A percentile compares a stretch with the other conserved stretches of the same genome.
Evolutionary conservation across 768 basidiomycete genomes (phyloP).

Genomic region (Melanogaster broomeanus): DNA sequence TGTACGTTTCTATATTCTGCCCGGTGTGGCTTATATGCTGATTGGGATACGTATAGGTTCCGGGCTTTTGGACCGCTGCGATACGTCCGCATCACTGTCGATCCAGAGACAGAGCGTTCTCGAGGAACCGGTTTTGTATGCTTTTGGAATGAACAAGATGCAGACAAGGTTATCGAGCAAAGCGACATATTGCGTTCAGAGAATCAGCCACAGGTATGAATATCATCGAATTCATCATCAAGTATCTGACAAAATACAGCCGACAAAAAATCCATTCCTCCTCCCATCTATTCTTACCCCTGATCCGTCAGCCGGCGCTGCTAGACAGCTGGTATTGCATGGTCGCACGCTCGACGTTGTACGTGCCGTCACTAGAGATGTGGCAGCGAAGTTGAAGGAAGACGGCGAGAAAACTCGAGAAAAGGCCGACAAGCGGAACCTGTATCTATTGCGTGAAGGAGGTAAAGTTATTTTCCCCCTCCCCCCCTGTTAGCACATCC

Average conservation of each 20-base stretch:
- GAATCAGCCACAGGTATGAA: slow-evolving; percentile 31
- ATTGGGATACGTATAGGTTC: slow-evolving; percentile 62
- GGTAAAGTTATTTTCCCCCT: slow-evolving; percentile 52
- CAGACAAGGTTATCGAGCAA: slow-evolving; percentile 81
- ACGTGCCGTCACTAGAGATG: slow-evolving; percentile 86
- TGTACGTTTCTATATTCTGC: slow-evolving; percentile 52
- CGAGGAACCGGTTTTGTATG: slow-evolving; percentile 96
- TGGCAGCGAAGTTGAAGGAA: slow-evolving; percentile 86
- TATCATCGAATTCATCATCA: slow-evolving; percentile 16
- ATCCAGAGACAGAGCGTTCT: slow-evolving; percentile 79
- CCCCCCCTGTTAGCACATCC: background rate
- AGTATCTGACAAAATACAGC: slow-evolving; percentile 31
- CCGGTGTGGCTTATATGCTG: background rate
- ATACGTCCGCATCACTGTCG: slow-evolving; percentile 90
- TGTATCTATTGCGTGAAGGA: slow-evolving; percentile 96
- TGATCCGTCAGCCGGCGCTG: slow-evolving; percentile 86
- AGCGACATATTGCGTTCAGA: slow-evolving; percentile 71
- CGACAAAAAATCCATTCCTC: slow-evolving; percentile 82
- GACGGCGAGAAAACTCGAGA: slow-evolving; percentile 81
- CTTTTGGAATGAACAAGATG: slow-evolving; percentile 93
- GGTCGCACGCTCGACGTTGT: slow-evolving; percentile 92
- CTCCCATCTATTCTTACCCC: slow-evolving; percentile 89
- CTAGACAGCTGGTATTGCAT: slow-evolving; percentile 82
- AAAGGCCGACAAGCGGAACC: slow-evolving; percentile 93
- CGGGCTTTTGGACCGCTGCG: slow-evolving; percentile 91